These are phyloP conservation scores for Musa acuminata DNA, from an alignment of 176 grass and related monocot species.

Conservation along the genomic window DNA sequence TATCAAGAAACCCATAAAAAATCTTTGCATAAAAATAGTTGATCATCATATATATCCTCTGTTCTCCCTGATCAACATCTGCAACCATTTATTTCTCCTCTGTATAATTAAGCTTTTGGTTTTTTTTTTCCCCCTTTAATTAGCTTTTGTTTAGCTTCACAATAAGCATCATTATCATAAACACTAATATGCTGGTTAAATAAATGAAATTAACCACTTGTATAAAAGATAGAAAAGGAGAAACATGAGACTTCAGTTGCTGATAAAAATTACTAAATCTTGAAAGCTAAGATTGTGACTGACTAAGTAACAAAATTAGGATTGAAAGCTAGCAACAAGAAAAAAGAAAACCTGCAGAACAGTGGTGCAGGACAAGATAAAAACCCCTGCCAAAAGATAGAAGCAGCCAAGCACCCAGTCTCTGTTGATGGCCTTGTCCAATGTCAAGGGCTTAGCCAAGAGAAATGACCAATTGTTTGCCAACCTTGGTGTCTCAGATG, in stretches of 20 bases:
- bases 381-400: slow-evolving; percentile 28
- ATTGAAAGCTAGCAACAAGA: background rate
- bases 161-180: no score
- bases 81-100: no score
- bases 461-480: background rate
- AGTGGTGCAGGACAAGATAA: slow-evolving; percentile 26
- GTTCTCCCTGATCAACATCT: no score
- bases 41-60: background rate
- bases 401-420: slow-evolving; percentile 60
- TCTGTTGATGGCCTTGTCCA: slow-evolving; percentile 7
- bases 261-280: background rate
- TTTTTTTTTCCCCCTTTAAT: no score
- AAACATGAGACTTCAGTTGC: background rate
- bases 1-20: no score
- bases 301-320: background rate
- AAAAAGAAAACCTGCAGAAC: slow-evolving; percentile 36
- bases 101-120: no score
- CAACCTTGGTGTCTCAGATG: background rate
- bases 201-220: no score
- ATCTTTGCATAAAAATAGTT: background rate
- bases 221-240: background rate
- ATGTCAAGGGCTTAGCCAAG: background rate
- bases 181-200: no score
- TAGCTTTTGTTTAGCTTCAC: no score
- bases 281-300: no score